A percentile compares a stretch with the other conserved stretches of the same genome.
These are phyloP conservation scores for Xylaria hypoxylon DNA, from an alignment of 2,329 filamentous ascomycete species.

Conservation along the genomic window DNA sequence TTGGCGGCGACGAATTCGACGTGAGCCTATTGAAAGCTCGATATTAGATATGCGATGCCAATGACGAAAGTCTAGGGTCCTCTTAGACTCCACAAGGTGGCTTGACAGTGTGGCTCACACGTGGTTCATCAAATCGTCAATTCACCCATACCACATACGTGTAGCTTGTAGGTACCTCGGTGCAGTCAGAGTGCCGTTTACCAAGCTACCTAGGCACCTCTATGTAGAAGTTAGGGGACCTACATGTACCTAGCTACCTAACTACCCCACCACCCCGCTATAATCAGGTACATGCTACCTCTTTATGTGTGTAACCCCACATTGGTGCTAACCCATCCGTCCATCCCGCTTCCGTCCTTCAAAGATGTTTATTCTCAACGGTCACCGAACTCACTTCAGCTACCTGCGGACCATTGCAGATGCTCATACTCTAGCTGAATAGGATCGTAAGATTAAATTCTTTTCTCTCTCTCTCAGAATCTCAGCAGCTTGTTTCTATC, in stretches of 20 bases:
- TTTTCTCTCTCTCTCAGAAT: neutral
- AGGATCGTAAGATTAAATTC: conserved; percentile 6
- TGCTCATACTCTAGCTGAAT: neutral
- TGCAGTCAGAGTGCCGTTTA: too few relatives aligned
- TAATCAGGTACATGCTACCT: conserved; percentile 4
- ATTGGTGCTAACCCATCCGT: neutral
- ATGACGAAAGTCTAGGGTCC: conserved; percentile 45
- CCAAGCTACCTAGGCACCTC: too few relatives aligned
- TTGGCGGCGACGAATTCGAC: neutral
- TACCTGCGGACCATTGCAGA: conserved; percentile 2
- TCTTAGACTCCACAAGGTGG: conserved; percentile 9
- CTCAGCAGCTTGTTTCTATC: neutral
- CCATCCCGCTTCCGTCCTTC: neutral
- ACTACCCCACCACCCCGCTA: conserved; percentile 28
- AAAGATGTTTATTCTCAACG: neutral
- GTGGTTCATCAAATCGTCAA: neutral
- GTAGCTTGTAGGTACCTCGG: too few relatives aligned
- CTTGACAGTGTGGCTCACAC: conserved; percentile 19
- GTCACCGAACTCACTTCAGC: conserved; percentile 28
- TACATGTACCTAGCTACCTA: neutral
- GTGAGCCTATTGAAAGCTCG: conserved; percentile 13
- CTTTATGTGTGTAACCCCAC: conserved; percentile 1
- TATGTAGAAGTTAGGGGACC: too few relatives aligned
- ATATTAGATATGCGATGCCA: conserved; percentile 31
- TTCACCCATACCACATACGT: too few relatives aligned